Evolutionary conservation across 352 stramenopile species (phyloP).

Genomic region (Hyphochytrium catenoides): DNA sequence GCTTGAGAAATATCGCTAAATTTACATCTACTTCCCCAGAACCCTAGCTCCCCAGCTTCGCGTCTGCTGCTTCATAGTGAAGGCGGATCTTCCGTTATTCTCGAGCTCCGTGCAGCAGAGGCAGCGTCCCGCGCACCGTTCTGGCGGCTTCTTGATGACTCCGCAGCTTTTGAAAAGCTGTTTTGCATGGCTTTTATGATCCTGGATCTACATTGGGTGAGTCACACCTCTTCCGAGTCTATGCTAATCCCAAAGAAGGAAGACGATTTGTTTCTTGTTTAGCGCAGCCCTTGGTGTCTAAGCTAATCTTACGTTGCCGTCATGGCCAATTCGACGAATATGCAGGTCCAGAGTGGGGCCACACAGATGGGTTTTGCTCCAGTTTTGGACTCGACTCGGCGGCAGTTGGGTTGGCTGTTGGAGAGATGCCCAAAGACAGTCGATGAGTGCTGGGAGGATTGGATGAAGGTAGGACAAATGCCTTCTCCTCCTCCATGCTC

Average conservation of each 20-base stretch:
- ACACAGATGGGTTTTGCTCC: slow-evolving; percentile 60
- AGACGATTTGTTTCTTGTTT: no score
- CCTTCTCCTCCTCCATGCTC: no score
- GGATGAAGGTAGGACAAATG: slow-evolving; percentile 57
- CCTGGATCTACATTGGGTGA: slow-evolving; percentile 48
- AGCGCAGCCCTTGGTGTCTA: no score
- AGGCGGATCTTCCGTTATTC: no score
- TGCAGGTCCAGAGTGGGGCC: slow-evolving; percentile 37
- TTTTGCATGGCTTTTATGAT: slow-evolving; percentile 62
- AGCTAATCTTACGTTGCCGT: no score
- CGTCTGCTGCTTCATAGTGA: no score
- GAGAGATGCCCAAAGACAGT: slow-evolving; percentile 35
- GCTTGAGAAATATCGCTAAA: no score
- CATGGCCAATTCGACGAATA: no score
- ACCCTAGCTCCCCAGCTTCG: no score
- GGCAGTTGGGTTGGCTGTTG: slow-evolving; percentile 49
- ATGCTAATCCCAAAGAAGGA: no score
- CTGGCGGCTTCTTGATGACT: slow-evolving; percentile 46
- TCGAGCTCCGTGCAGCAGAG: slow-evolving; percentile 43
- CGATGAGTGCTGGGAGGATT: slow-evolving; percentile 56
- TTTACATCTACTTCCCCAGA: no score
- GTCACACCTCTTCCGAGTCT: no score
- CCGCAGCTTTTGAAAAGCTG: slow-evolving; percentile 33
- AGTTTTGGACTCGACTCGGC: slow-evolving; percentile 37
- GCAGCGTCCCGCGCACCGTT: slow-evolving; percentile 46